phyloP scores from a whole-genome alignment of 179 eudicot species.

The Corrigiola litoralis region DNA sequence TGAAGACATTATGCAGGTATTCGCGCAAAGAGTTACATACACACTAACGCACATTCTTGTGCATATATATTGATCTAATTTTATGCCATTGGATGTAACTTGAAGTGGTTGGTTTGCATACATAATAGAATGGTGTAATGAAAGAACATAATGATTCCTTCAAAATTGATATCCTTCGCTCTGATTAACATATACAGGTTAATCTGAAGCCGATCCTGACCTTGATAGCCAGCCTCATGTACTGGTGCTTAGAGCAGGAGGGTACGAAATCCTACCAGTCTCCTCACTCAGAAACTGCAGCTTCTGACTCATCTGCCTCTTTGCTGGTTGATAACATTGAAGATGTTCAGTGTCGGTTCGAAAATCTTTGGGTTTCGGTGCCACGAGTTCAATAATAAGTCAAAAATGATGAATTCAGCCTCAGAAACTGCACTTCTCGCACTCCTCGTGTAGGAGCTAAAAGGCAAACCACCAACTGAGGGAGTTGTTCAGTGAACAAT shows the following conservation, averaged over 20 bases:
- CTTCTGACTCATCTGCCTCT: conserved; percentile 51
- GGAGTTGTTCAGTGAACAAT: background rate
- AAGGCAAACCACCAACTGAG: background rate
- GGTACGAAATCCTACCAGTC: conserved; percentile 49
- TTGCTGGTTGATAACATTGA: conserved; percentile 35
- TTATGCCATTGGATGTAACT: too few species aligned
- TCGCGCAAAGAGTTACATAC: background rate
- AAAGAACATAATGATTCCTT: background rate
- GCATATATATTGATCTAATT: too few species aligned
- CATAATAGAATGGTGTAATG: too few species aligned
- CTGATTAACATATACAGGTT: conserved; percentile 52
- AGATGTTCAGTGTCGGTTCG: conserved; percentile 24
- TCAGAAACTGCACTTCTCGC: background rate
- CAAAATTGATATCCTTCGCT: background rate
- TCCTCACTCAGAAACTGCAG: conserved; percentile 40
- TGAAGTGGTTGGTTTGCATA: too few species aligned
- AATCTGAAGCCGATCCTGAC: conserved; percentile 95
- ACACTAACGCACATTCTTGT: too few species aligned
- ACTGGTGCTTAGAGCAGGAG: conserved; percentile 92
- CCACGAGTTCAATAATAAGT: background rate
- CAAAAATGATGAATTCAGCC: background rate
- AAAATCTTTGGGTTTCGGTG: background rate
- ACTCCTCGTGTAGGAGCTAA: conserved; percentile 9
- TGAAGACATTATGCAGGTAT: conserved; percentile 81
- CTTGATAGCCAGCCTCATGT: conserved; percentile 92